Conservation (phyloP, 2,329 filamentous ascomycete genomes). For the Oidium heveae region DNA sequence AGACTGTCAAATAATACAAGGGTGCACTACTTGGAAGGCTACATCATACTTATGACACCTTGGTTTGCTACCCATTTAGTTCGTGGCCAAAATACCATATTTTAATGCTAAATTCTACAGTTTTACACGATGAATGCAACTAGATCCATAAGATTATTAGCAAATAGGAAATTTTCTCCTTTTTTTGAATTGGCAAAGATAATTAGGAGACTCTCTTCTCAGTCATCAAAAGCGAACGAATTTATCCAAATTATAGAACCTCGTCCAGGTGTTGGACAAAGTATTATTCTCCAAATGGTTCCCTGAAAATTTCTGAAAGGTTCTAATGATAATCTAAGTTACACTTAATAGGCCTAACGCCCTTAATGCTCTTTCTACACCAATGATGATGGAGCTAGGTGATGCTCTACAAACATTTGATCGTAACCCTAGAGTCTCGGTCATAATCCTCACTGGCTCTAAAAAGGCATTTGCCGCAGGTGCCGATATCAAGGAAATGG, state of each 20-base stretch:
- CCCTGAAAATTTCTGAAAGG: neutral
- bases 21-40: too few relatives aligned
- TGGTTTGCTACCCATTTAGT: too few relatives aligned
- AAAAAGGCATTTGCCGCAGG: conserved; percentile 82
- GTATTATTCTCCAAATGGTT: conserved; percentile 21
- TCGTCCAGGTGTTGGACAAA: conserved; percentile 70
- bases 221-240: conserved; percentile 33
- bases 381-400: conserved; percentile 78
- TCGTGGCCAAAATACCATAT: too few relatives aligned
- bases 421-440: conserved; percentile 39
- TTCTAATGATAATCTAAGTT: conserved; percentile 26
- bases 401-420: conserved; percentile 48
- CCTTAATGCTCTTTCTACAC: conserved; percentile 77
- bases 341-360: conserved; percentile 86
- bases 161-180: too few relatives aligned
- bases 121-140: too few relatives aligned
- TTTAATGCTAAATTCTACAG: too few relatives aligned
- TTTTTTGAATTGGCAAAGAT: neutral
- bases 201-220: conserved; percentile 6
- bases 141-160: too few relatives aligned
- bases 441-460: conserved; percentile 70
- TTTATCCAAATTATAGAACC: conserved; percentile 62
- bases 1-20: too few relatives aligned
- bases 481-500: conserved; percentile 98
- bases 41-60: too few relatives aligned